Base-by-base conservation (phyloP, 2,329 filamentous ascomycete species). In the Fusarium burgessii region DNA sequence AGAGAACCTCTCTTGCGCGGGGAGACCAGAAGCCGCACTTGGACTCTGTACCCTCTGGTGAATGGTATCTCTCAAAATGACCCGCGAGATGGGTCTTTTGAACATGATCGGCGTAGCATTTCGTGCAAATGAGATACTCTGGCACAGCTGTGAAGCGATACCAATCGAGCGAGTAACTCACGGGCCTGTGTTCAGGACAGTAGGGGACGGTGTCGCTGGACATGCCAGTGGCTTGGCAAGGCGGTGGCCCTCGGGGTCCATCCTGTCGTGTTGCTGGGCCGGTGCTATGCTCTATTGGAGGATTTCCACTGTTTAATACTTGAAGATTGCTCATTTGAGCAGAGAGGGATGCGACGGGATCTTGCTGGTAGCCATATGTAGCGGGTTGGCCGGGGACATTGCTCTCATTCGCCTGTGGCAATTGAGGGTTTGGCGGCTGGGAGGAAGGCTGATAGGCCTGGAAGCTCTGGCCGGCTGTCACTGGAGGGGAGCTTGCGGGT, bases 101-200 rank as follows among this genome's bases (percentile, higher is more conserved):
- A 15, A 85, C 78, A 61, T 82, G 58, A 33, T 82, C 80, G 9
- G 78, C 76, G 36, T 83, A 80, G 66, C 84, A 86, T 25, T 77
- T 73, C 3, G 82, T 82, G 66, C 84, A 86, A 36, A 84, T 74
- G 6, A 79, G 60, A 27, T 79, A 83, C 3, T 76, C 69, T 0
- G 80, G 77, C 5, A 74, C 36, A 6, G 76, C 73, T 4, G 66
- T 60, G 2, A 78, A 50, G 2, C 68, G 74, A 49, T 81, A 79
- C 78, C 80, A 82, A n/a, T 74, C 75, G 1, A 78, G 68, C 0
- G 71, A 62, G 42, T 81, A 81, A 23, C 71, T 67, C 1, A 81
- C 65, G 1, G 51, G 20, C 17, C 79, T 75, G 2, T 49, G 23
- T 38, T 77, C 74, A 2, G 80, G 77, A 27, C 80, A 82, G 15